Base-by-base conservation (phyloP, 768 basidiomycete species). In the Trametes cingulata region DNA sequence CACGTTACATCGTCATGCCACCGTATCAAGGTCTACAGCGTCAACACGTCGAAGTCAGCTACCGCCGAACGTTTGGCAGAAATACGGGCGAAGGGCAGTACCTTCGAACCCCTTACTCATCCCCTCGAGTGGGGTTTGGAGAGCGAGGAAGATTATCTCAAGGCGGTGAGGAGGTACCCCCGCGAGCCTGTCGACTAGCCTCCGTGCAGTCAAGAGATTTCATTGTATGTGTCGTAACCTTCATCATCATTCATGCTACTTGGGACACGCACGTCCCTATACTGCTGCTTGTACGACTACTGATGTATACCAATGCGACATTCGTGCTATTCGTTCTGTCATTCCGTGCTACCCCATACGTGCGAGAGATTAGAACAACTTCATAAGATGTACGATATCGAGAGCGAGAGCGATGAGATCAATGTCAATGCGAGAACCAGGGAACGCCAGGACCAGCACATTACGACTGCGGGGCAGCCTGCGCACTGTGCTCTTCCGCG, bases 1-100 rank as follows among this genome's bases (percentile, higher is more conserved):
- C 82, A 83, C 58, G 81, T 83, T 45, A 82, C 82, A 0, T 82
- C 81, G 14, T 82, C 81, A 1, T 76, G 72, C 58, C 82, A 83
- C 56, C 78, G 82, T 25, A 79, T 85, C 73, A 82, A 82, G 67
- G 45, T 85, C 1, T 83, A 81, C 71, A 80, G 80, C 64, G 79
- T 85, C 56, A 83, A 82, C 67, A 74, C 59, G 49, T 68, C 76
- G 2, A 72, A 68, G 47, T 75, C 77, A 1, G 76, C 73, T 15
- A 82, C 83, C 2, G 75, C 74, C n/a, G 64, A 67, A 56, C 74
- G 82, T 25, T 69, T 83, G 27, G 72, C 70, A 46, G 72, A 76
- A 47, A 70, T 82, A 36, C 74, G 76, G 43, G 72, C 65, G 1
- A 72, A 71, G 25, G 79, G 78, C 5, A 63, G 76, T 47, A 66